Evolutionary conservation across 495 filamentous ascomycete genomes (phyloP), one percentile per base, ranked within the genome.

Genomic region (Penicillium manginii): DNA sequence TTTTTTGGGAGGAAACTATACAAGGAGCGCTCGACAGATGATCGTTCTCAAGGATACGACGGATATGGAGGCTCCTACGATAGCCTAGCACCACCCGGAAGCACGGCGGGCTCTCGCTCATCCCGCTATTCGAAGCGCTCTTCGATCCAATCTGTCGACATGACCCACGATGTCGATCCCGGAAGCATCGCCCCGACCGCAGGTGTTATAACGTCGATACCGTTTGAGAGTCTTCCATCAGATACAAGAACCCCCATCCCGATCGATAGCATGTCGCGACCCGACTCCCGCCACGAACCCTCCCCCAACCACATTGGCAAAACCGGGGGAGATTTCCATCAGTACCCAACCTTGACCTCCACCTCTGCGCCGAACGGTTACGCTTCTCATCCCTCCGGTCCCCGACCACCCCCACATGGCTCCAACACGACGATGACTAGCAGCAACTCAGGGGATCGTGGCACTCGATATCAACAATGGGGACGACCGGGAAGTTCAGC

Each of bases 191-290:
- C 89, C 57, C 86, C 86, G 73, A 90, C 83, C 32, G 86, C 93
- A n/a, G 94, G 92, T 48, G 84, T 93, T 14, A 91, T 97, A 57
- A 91, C 92, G 8, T 88, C 89, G 1, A 93, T 98, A 57, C 91
- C 94, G 12, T 97, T 93, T 74, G 91, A 97, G 52, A 86, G 78
- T 57, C 77, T 88, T n/a, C 72, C 82, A 29, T 69, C 84, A 26
- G 90, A 91, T 69, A 78, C 76, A 33, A 83, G 81, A 52, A 87
- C 85, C 42, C 91, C 93, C 2, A 84, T 92, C 54, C 75, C 88
- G 14, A 79, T 93, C 59, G 89, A 96, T 33, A 90, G 89, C 65
- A 78, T 93, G 50, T 87, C 89, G 31, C 85, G 87, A 59, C 75
- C 83, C 19, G 90, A 92, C 35, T 83, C 83, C 23, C 82, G 86